Evolutionary conservation across 2,329 filamentous ascomycete genomes (phyloP).

Genomic region (Aspergillus melleus): DNA sequence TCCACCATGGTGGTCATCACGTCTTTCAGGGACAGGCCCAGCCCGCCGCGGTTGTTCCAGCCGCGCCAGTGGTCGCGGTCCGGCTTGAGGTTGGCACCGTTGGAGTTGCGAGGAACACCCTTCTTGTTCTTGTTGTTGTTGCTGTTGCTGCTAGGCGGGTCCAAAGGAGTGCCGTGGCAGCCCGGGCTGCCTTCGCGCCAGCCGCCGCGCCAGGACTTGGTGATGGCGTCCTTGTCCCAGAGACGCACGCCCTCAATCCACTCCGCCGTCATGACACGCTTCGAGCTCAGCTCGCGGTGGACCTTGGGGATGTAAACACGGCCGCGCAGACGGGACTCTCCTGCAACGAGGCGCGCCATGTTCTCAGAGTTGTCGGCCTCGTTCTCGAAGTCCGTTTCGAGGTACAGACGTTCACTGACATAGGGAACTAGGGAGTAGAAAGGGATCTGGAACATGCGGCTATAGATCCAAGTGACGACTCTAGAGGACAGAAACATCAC

Average conservation of each 20-base stretch:
- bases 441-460: conserved; percentile 87
- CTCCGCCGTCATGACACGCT: conserved; percentile 86
- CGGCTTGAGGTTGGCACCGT: conserved; percentile 68
- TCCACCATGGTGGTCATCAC: conserved; percentile 98
- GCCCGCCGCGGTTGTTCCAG: conserved; percentile 68
- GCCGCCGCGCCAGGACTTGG: conserved; percentile 74
- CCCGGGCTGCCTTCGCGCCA: conserved; percentile 76
- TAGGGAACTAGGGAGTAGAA: conserved; percentile 89
- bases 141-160: conserved; percentile 46
- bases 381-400: conserved; percentile 93
- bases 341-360: conserved; percentile 75
- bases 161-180: conserved; percentile 66
- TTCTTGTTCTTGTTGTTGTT: conserved; percentile 41
- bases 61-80: conserved; percentile 79
- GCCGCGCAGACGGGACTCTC: conserved; percentile 72
- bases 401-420: conserved; percentile 83
- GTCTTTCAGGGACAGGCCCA: conserved; percentile 77
- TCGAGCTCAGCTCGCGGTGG: conserved; percentile 78
- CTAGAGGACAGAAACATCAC: conserved; percentile 40
- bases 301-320: conserved; percentile 87
- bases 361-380: conserved; percentile 85
- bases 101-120: conserved; percentile 34
- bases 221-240: conserved; percentile 86
- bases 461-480: conserved; percentile 79
- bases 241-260: conserved; percentile 95